Conservation (phyloP, 192 early-diverging fungal genomes). For the Coemansia aciculifera region DNA sequence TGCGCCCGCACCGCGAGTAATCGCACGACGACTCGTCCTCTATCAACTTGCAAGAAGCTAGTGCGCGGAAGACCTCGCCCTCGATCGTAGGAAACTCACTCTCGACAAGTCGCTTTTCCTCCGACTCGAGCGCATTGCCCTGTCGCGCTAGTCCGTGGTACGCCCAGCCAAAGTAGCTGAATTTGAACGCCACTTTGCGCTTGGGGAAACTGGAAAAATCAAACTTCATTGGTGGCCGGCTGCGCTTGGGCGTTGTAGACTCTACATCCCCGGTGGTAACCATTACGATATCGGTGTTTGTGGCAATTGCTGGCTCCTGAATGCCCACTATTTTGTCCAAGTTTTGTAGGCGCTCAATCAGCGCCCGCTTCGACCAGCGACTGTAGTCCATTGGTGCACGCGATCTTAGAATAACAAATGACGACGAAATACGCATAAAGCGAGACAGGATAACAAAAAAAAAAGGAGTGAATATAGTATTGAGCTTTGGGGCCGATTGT, state of each 20-base stretch:
- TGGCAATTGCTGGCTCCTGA: neutral
- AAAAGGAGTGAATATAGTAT: neutral
- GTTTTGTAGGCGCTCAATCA: slow-evolving; percentile 53
- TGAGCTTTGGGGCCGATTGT: neutral
- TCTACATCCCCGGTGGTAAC: neutral
- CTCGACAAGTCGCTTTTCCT: slow-evolving; percentile 45
- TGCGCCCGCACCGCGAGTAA: slow-evolving; percentile 82
- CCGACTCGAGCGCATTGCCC: slow-evolving; percentile 50
- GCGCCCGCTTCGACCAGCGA: slow-evolving; percentile 58
- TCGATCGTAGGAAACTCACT: slow-evolving; percentile 72
- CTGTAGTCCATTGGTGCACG: slow-evolving; percentile 43
- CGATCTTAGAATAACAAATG: neutral
- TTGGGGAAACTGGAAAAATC: slow-evolving; percentile 77
- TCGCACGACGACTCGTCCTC: slow-evolving; percentile 64
- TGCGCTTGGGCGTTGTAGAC: slow-evolving; percentile 41
- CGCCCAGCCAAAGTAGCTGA: slow-evolving; percentile 90
- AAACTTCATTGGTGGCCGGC: slow-evolving; percentile 54
- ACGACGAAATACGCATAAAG: slow-evolving; percentile 3
- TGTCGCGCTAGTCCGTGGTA: slow-evolving; percentile 87
- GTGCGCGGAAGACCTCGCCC: slow-evolving; percentile 78
- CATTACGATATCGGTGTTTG: neutral
- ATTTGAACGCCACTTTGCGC: slow-evolving; percentile 79
- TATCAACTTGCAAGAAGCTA: slow-evolving; percentile 77
- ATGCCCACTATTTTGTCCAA: slow-evolving; percentile 39
- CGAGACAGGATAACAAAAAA: neutral